Percentiles rank a stretch among this genome's conserved stretches.
phyloP scores from a whole-genome alignment of 495 filamentous ascomycete species.

The Hypoxylon cercidicola region DNA sequence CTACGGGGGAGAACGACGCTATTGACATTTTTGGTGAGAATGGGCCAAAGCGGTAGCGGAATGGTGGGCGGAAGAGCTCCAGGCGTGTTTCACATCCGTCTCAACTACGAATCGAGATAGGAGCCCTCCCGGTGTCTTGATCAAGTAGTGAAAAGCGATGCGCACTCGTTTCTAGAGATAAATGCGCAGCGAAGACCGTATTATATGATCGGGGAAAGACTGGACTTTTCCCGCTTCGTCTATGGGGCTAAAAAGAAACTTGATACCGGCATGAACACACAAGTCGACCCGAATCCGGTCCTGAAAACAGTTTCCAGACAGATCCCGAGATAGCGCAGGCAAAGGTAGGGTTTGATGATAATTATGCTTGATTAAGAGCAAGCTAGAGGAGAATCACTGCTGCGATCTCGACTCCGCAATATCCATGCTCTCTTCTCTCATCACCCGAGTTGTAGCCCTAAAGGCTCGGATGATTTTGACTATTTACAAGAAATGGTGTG shows the following conservation, averaged over 20 bases:
- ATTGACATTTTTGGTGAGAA: conserved; percentile 14
- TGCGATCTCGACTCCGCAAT: conserved; percentile 30
- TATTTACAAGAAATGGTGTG: conserved; percentile 42
- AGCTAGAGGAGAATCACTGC: conserved; percentile 30
- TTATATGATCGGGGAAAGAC: background rate
- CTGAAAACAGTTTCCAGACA: conserved; percentile 31
- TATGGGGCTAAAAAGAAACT: conserved; percentile 17
- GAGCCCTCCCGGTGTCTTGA: conserved; percentile 12
- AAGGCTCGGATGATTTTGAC: conserved; percentile 28
- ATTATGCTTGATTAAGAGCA: conserved; percentile 45
- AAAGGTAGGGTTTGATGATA: conserved; percentile 22
- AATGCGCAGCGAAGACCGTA: conserved; percentile 9
- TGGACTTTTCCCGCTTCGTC: conserved; percentile 3
- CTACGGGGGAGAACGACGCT: background rate
- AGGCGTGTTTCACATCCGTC: conserved; percentile 39
- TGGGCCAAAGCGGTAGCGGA: conserved; percentile 23
- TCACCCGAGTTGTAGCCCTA: conserved; percentile 16
- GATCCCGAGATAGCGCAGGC: conserved; percentile 23
- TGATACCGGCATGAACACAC: conserved; percentile 23
- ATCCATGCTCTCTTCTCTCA: conserved; percentile 20
- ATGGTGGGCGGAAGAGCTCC: conserved; percentile 14
- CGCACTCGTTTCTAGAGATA: conserved; percentile 1
- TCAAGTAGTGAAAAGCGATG: conserved; percentile 14
- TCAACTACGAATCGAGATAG: conserved; percentile 19
- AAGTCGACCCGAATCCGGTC: conserved; percentile 7